A percentile compares a stretch with the other conserved stretches of the same genome.
Evolutionary conservation across 306 rosid species (phyloP).

Genomic region (Pachyrhizus erosus): DNA sequence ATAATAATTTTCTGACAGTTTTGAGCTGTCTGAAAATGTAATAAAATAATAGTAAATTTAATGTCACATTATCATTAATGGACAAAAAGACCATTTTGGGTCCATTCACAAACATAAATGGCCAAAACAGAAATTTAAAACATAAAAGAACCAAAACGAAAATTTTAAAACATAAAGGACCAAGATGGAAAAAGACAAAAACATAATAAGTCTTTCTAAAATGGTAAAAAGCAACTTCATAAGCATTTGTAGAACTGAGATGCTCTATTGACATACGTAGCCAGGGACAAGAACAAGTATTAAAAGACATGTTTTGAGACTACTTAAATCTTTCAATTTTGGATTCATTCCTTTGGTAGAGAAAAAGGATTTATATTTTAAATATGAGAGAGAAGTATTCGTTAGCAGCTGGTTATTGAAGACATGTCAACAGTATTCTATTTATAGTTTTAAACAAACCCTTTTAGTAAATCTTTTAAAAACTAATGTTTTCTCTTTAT

Average conservation of each 20-base stretch:
- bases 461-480: neutral
- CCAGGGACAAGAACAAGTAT: conserved; percentile 10
- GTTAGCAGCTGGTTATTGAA: conserved; percentile 18
- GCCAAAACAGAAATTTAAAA: too few species aligned
- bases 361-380: conserved; percentile 15
- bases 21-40: too few species aligned
- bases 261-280: conserved; percentile 32
- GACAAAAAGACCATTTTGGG: too few species aligned
- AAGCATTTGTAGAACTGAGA: conserved; percentile 29
- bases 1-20: too few species aligned
- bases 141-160: too few species aligned
- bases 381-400: conserved; percentile 28
- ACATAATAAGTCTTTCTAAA: conserved; percentile 27
- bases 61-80: too few species aligned
- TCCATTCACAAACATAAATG: too few species aligned
- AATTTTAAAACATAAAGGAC: too few species aligned
- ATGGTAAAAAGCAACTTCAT: conserved; percentile 19
- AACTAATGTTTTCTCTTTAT: conserved; percentile 16
- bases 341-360: conserved; percentile 22
- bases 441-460: conserved; percentile 22
- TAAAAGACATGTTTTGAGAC: conserved; percentile 1
- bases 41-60: too few species aligned
- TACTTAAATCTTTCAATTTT: conserved; percentile 16
- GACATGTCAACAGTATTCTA: conserved; percentile 21
- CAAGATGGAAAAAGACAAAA: too few species aligned